Percentiles rank a stretch among this genome's conserved stretches.
phyloP scores from a whole-genome alignment of 1,139 yeast species.

The Candida sanyaensis region DNA sequence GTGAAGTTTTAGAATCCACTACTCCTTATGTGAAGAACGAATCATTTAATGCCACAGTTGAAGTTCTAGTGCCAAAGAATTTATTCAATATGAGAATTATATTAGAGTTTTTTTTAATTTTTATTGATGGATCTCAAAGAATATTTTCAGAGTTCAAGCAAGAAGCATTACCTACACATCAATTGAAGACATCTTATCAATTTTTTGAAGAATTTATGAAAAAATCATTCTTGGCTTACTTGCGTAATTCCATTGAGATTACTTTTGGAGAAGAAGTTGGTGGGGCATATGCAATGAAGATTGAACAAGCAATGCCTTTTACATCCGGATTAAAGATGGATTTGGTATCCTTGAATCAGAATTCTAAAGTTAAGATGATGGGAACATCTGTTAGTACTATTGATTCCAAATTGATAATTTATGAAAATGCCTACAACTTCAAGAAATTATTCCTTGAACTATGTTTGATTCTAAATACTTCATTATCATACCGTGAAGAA shows the following conservation, averaged over 20 bases:
- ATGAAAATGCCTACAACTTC: slow-evolving; percentile 57
- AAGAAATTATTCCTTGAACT: slow-evolving; percentile 51
- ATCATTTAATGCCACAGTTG: slow-evolving; percentile 54
- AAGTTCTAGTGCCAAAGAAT: slow-evolving; percentile 70
- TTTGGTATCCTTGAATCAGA: slow-evolving; percentile 20
- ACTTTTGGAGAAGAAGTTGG: slow-evolving; percentile 35
- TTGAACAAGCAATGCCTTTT: slow-evolving; percentile 8
- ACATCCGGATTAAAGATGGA: slow-evolving; percentile 21
- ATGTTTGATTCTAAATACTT: slow-evolving; percentile 61
- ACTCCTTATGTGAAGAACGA: slow-evolving; percentile 65
- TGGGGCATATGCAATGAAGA: slow-evolving; percentile 14
- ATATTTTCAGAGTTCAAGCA: slow-evolving; percentile 22
- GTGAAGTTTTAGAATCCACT: slow-evolving; percentile 14
- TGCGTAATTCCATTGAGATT: slow-evolving; percentile 54
- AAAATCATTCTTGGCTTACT: slow-evolving; percentile 60
- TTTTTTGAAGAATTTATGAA: slow-evolving; percentile 71
- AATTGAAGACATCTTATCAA: slow-evolving; percentile 30
- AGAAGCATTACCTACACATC: slow-evolving; percentile 10
- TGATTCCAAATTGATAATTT: slow-evolving; percentile 20
- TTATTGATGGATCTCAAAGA: slow-evolving; percentile 51
- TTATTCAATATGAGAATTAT: slow-evolving; percentile 83
- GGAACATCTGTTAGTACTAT: slow-evolving; percentile 6
- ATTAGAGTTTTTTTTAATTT: slow-evolving; percentile 59
- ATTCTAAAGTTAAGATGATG: slow-evolving; percentile 10
- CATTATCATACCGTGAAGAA: slow-evolving; percentile 55